phyloP scores from a whole-genome alignment of 345 rosid species.

The Bruguiera sexangula region DNA sequence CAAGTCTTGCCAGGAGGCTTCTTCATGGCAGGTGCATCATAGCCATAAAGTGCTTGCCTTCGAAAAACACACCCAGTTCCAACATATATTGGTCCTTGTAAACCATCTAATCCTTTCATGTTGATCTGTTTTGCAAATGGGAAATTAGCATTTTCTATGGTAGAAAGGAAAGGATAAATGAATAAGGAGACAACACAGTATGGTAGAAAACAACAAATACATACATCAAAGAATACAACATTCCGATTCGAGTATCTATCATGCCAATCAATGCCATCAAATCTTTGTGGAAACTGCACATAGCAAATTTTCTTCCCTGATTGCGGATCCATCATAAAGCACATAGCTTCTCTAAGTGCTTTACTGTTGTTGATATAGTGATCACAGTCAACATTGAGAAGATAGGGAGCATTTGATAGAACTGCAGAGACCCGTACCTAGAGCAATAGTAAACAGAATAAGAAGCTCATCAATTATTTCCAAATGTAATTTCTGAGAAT shows the following conservation, averaged over 20 bases:
- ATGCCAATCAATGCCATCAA: slow-evolving; percentile 93
- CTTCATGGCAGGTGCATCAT: slow-evolving; percentile 83
- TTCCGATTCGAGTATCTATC: slow-evolving; percentile 92
- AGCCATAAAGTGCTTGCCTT: slow-evolving; percentile 91
- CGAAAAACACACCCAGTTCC: slow-evolving; percentile 97
- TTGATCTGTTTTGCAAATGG: slow-evolving; percentile 59
- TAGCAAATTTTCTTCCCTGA: slow-evolving; percentile 88
- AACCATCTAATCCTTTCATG: slow-evolving; percentile 97
- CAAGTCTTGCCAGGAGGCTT: slow-evolving; percentile 82
- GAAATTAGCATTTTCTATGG: slow-evolving; percentile 13
- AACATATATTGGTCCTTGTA: slow-evolving; percentile 95
- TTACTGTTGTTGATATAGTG: slow-evolving; percentile 91
- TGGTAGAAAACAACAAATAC: slow-evolving; percentile 19
- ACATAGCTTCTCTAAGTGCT: slow-evolving; percentile 98
- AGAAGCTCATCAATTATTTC: no score
- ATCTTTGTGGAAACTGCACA: slow-evolving; percentile 97
- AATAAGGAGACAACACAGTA: background rate
- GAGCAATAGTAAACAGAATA: background rate
- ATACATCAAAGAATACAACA: slow-evolving; percentile 88
- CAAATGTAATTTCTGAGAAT: no score
- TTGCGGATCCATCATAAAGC: slow-evolving; percentile 96
- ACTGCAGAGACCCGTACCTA: slow-evolving; percentile 91
- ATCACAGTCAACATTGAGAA: slow-evolving; percentile 86
- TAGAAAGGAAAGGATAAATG: background rate
- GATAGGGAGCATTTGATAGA: slow-evolving; percentile 89